Base-by-base conservation (phyloP, 2,329 filamentous ascomycete genomes). In the Alternaria hordeiaustralica region DNA sequence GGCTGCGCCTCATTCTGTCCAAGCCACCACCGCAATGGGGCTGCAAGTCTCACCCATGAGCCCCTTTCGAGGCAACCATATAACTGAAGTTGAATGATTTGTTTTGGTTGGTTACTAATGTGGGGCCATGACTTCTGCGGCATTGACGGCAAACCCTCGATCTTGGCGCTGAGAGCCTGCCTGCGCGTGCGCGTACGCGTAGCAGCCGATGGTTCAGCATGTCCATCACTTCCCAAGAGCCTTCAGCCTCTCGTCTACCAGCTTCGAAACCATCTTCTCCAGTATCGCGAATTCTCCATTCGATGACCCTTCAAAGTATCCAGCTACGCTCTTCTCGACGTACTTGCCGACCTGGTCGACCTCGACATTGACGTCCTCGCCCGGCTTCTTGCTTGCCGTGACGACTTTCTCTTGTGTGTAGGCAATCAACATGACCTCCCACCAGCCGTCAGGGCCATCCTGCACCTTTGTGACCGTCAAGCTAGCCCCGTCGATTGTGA, bases 371-470 rank as follows among this genome's bases (percentile, higher is more conserved):
- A 97, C 92, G 54, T 89, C 87, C 6, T 97, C 93, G 3, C 94
- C 94, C 28, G 87, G 82, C 80, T 87, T 85, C 87, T 97, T 97
- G 56, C 84, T 84, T 3, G 92, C 92, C 67, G 93, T 89, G 15
- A 97, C 91, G 15, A 99, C 90, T 80, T 92, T 92, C 81, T 95
- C 93, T 83, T 98, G 96, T 11, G 96, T 97, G 81, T 99, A 99
- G 9, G 92, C 88, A 79, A 99, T 97, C 65, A 99, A 85, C 96
- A 99, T 99, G 54, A 99, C 91, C 86, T 98, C 96, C 83, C 87
- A 91, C 88, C 90, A 97, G 79, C 93, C 96, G 45, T 91, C 90
- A 69, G 89, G 87, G 2, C 79, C 86, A 79, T 97, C 95, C 73
- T 95, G 83, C 28, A 98, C 95, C 70, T 88, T 87, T 3, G 95